Evolutionary conservation across 192 early-diverging fungal species (phyloP).

Genomic region (Paraglomus occultum): DNA sequence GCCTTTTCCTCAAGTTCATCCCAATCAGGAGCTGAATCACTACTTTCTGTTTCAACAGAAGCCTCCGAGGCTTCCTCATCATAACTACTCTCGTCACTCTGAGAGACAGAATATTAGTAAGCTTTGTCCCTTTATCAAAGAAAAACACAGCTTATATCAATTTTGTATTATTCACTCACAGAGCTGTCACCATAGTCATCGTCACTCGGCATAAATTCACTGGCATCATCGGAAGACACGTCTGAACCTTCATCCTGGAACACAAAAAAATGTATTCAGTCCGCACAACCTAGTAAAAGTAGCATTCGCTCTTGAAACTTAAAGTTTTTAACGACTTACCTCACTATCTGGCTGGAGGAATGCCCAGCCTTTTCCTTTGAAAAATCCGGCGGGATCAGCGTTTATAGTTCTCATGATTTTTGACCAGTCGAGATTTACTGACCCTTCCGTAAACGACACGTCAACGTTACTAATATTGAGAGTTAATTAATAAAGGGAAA

Average conservation of each 20-base stretch:
- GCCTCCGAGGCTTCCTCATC: slow-evolving; percentile 61
- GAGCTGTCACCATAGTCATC: slow-evolving; percentile 53
- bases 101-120: slow-evolving; percentile 4
- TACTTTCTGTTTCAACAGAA: slow-evolving; percentile 55
- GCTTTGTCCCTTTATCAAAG: no score
- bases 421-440: slow-evolving; percentile 91
- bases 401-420: slow-evolving; percentile 99
- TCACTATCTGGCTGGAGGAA: slow-evolving; percentile 75
- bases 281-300: no score
- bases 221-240: slow-evolving; percentile 51
- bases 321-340: slow-evolving; percentile 43
- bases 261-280: slow-evolving; percentile 13
- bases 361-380: slow-evolving; percentile 87
- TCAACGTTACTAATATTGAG: slow-evolving; percentile 71
- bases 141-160: no score
- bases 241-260: slow-evolving; percentile 50
- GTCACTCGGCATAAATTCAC: slow-evolving; percentile 63
- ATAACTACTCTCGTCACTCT: slow-evolving; percentile 41
- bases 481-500: neutral
- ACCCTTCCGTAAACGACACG: slow-evolving; percentile 89
- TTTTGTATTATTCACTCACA: slow-evolving; percentile 34
- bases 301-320: no score
- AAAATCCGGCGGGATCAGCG: slow-evolving; percentile 90
- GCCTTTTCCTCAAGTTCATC: slow-evolving; percentile 81
- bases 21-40: slow-evolving; percentile 72